These are phyloP conservation scores for Ogataea pignaliae DNA, from an alignment of 805 yeast genomes.

Conservation along the genomic window DNA sequence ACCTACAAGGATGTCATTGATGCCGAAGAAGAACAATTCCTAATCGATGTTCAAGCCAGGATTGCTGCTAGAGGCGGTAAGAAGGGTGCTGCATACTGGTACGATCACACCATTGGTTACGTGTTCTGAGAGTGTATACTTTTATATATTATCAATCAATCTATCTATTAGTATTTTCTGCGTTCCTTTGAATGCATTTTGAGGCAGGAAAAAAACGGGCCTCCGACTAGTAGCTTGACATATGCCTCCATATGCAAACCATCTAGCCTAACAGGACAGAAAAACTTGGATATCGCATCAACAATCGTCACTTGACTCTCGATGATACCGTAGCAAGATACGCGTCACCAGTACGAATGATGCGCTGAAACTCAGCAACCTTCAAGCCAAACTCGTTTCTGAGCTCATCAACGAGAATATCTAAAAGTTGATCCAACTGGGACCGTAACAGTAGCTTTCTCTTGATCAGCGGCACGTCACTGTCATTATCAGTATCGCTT, in stretches of 20 bases:
- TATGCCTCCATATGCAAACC: background rate
- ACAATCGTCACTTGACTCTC: too few relatives aligned
- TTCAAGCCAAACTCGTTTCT: constrained; percentile 4
- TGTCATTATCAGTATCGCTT: background rate
- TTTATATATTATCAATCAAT: background rate
- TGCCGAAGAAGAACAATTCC: constrained; percentile 43
- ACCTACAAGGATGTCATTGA: constrained; percentile 55
- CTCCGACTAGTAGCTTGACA: background rate
- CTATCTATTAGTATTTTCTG: background rate
- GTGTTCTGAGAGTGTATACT: constrained; percentile 14
- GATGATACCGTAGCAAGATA: too few relatives aligned
- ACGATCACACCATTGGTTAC: constrained; percentile 27
- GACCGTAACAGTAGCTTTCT: background rate
- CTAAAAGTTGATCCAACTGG: constrained; percentile 2
- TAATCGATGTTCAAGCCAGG: constrained; percentile 13
- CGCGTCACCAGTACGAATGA: background rate
- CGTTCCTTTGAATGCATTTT: too few relatives aligned
- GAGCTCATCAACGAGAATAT: constrained; percentile 7
- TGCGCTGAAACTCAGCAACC: background rate
- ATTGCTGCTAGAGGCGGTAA: constrained; percentile 13
- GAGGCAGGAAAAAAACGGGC: too few relatives aligned
- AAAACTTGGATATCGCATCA: too few relatives aligned
- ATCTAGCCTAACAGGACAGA: too few relatives aligned
- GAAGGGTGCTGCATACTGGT: constrained; percentile 23
- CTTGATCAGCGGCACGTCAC: background rate